Percentiles rank a stretch among this genome's conserved stretches.
phyloP scores from a whole-genome alignment of 768 basidiomycete species.

The Trametes meyenii region DNA sequence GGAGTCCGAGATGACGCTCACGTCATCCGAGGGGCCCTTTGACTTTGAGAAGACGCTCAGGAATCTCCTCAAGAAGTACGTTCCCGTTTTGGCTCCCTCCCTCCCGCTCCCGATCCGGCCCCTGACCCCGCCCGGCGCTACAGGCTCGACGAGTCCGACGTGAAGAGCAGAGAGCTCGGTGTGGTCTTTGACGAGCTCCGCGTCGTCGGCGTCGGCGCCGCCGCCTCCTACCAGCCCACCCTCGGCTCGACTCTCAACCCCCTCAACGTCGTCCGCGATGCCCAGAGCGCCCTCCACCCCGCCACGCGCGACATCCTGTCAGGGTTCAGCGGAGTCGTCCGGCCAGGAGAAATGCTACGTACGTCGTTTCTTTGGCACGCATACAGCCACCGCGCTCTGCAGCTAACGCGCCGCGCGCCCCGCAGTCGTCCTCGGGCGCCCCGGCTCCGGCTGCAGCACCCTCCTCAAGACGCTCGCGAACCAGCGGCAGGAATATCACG shows the following conservation, averaged over 20 bases:
- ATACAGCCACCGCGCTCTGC: background rate
- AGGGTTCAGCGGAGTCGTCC: constrained; percentile 58
- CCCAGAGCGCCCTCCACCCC: constrained; percentile 58
- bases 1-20: constrained; percentile 29
- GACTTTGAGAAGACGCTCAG: constrained; percentile 36
- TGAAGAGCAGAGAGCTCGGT: constrained; percentile 58
- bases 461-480: constrained; percentile 84
- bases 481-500: constrained; percentile 66
- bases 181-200: constrained; percentile 60
- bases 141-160: constrained; percentile 52
- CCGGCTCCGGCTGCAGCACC: constrained; percentile 84
- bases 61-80: constrained; percentile 28
- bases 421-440: constrained; percentile 81
- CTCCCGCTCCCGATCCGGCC: background rate
- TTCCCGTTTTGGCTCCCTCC: background rate
- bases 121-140: background rate
- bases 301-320: constrained; percentile 56
- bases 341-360: constrained; percentile 73
- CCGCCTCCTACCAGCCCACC: constrained; percentile 57
- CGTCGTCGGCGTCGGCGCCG: constrained; percentile 61
- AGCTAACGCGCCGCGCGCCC: background rate
- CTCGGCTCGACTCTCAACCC: constrained; percentile 68
- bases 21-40: constrained; percentile 27
- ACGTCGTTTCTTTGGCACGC: constrained; percentile 34
- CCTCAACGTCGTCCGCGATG: constrained; percentile 41